These are phyloP conservation scores for Craterostigma plantagineum DNA, from an alignment of 257 asterid genomes.

Conservation along the genomic window DNA sequence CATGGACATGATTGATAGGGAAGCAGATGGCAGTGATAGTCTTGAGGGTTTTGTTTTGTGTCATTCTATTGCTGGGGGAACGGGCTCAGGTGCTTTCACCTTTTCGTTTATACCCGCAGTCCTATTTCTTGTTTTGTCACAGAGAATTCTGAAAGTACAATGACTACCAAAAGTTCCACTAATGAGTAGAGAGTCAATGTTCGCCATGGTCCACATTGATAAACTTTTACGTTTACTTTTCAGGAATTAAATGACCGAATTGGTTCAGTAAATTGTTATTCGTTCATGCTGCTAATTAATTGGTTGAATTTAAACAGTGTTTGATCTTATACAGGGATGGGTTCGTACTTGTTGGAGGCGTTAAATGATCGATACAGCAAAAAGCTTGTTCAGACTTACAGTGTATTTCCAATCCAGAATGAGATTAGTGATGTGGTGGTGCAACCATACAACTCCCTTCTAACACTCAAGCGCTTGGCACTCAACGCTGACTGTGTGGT, in stretches of 20 bases:
- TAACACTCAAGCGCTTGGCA: conserved; percentile 89
- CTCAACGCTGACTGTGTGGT: conserved; percentile 96
- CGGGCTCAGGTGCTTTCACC: conserved; percentile 59
- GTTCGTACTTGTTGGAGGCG: conserved; percentile 91
- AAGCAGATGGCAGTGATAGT: conserved; percentile 99
- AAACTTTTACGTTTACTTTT: no score
- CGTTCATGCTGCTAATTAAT: conserved; percentile 4
- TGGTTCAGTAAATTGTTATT: conserved; percentile 2
- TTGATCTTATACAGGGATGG: conserved; percentile 61
- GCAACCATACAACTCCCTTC: conserved; percentile 93
- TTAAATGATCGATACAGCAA: conserved; percentile 96
- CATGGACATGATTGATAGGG: conserved; percentile 99
- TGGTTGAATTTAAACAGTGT: conserved; percentile 7
- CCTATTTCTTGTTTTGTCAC: conserved; percentile 1
- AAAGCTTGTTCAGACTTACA: conserved; percentile 91
- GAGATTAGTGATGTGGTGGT: conserved; percentile 99
- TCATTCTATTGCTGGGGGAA: conserved; percentile 98
- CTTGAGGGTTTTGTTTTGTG: conserved; percentile 99
- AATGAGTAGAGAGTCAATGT: background rate
- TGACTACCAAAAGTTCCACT: background rate
- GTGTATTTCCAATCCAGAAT: conserved; percentile 97
- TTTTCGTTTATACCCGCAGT: conserved; percentile 1
- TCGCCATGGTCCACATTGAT: no score
- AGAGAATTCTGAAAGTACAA: background rate
- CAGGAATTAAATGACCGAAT: background rate